Base-by-base conservation (phyloP, 202 grass and related monocot genomes). In the Tripidium arundinaceum region DNA sequence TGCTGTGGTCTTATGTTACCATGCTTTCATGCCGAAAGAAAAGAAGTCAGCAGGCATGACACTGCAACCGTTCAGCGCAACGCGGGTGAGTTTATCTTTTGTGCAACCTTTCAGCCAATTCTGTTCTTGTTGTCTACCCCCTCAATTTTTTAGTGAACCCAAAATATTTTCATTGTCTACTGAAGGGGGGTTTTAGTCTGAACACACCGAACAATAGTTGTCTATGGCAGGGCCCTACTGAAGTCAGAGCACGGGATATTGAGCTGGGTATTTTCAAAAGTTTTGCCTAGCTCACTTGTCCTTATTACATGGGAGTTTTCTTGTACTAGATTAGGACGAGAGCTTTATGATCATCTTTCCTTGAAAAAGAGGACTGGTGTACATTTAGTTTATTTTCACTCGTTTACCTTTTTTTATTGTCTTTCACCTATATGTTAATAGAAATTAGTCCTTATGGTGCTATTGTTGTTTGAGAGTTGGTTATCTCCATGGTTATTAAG, bases 1-100 rank as follows among this genome's bases (percentile, higher is more conserved):
- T 96, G 92, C 14, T 92, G 89, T 70, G 96, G 92, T 52, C 79
- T 99, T 29, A 88, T 99, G 76, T 82, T 92, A 68, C 96, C 96
- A 73, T 96, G 96, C 83, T 96, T 99, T 85, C 88, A 86, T 57
- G 86, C 96, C 11, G 65, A 87, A 81, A 77, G 80, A 55, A 95
- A 84, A 82, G 92, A 99, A 79, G 72, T 15, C 26, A 90, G 80
- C 68, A 81, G 87, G 11, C 86, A 89, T 27, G 88, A 79, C 70
- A 70, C 85, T 66, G 40, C 81, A 72, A 66, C 76, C 22, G 75
- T 83, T 79, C 88, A 96, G 61, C 83, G 82, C 42, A 91, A 88
- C 76, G 34, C 85, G 50, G 24, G 92, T 93, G 70, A 95, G 84
- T 88, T 11, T 21, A 19, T 60, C 39, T 63, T 69, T 76, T 77